Base-by-base conservation (phyloP, 768 basidiomycete genomes). In the Daedaleopsis sinensis region DNA sequence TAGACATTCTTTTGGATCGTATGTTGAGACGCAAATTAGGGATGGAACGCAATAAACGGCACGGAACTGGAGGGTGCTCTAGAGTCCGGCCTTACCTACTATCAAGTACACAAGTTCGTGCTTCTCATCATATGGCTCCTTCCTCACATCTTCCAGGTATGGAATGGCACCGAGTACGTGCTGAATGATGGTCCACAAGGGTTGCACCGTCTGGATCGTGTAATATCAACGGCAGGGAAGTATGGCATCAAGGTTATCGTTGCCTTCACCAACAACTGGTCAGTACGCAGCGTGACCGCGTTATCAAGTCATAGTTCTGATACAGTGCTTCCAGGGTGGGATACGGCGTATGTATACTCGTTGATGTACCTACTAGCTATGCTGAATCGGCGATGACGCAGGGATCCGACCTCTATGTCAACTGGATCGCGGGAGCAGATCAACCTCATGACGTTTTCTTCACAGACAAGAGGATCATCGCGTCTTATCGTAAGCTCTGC, bases 181-280 rank as follows among this genome's bases (percentile, higher is more conserved):
- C 68, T 84, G 47, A 84, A 85, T 62, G 78, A 82, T 46, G 83
- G 82, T 0, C 76, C 81, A 4, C 82, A 84, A 71, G 84, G 84
- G 12, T 72, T 86, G 12, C 74, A 84, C 57, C 78, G 82, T 21
- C 74, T 86, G 39, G 83, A 86, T 64, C 74, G 80, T 55, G 81
- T 85, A 37, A 72, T 86, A 27, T 68, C 79, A 13, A 76, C 78
- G 0, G 84, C 84, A 3, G 78, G 74, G 36, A 78, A 80, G 61
- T 78, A 81, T 62, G 82, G 76, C 27, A 83, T 86, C 63, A 80
- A 79, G 59, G 65, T 85, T 35, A 81, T 84, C 46, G 61, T 84
- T 18, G 75, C 83, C 3, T 82, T 86, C 65, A 83, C 82, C 1
- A 85, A 85, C 61, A 85, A 86, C 56, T 84, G 84, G 83, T 63